phyloP scores from a whole-genome alignment of 768 basidiomycete species.

The Xerocomellus dryophilus region DNA sequence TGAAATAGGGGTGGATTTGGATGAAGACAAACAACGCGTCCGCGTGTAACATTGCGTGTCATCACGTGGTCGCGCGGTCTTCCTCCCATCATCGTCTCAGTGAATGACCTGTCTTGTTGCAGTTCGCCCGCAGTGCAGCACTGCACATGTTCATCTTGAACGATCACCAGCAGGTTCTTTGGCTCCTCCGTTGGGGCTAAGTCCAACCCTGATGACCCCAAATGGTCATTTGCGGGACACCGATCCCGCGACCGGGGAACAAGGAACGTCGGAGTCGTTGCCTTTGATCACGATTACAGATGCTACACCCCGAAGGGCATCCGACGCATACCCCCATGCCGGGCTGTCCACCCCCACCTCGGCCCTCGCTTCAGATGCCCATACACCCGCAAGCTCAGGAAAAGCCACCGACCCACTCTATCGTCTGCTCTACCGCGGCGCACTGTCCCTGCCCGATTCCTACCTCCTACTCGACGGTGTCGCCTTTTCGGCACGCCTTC shows the following conservation, averaged over 20 bases:
- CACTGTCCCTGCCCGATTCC: slow-evolving; percentile 71
- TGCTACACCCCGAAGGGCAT: slow-evolving; percentile 23
- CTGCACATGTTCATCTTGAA: neutral
- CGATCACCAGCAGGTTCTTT: neutral
- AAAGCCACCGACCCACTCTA: slow-evolving; percentile 11
- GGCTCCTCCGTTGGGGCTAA: neutral
- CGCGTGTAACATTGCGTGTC: neutral
- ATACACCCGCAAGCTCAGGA: neutral
- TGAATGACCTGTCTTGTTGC: slow-evolving; percentile 1
- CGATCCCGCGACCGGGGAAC: neutral
- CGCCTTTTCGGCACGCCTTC: slow-evolving; percentile 57
- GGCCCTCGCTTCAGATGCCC: neutral
- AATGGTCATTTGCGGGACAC: neutral
- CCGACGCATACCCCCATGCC: neutral
- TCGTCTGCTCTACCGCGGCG: slow-evolving; percentile 73
- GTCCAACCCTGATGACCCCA: neutral
- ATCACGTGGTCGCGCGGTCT: slow-evolving; percentile 7
- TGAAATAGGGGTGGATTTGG: neutral
- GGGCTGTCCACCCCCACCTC: slow-evolving; percentile 5
- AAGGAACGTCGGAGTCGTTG: neutral
- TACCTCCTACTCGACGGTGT: slow-evolving; percentile 69
- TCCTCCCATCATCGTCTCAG: neutral
- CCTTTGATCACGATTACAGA: slow-evolving; percentile 15
- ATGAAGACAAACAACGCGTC: slow-evolving; percentile 19
- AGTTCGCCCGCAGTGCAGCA: neutral